These are phyloP conservation scores for Pseudohalonectria lignicola DNA, from an alignment of 2,329 filamentous ascomycete genomes.

Conservation along the genomic window DNA sequence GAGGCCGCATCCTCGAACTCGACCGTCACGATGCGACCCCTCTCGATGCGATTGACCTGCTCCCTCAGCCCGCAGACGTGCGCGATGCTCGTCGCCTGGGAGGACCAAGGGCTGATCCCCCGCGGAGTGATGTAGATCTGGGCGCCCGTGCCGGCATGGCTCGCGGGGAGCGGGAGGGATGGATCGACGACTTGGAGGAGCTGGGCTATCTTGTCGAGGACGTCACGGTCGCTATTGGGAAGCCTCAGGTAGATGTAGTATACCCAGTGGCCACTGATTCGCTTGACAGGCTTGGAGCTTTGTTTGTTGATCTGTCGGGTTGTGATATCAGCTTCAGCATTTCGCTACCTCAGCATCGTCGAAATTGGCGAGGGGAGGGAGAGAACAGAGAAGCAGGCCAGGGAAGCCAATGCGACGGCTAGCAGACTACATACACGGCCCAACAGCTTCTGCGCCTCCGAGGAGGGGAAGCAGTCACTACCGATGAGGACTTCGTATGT, in stretches of 20 bases:
- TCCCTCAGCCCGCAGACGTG: constrained; percentile 76
- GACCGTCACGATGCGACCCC: constrained; percentile 68
- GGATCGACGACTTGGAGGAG: constrained; percentile 29
- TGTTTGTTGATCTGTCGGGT: constrained; percentile 1
- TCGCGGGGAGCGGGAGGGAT: constrained; percentile 15
- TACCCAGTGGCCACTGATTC: constrained; percentile 42
- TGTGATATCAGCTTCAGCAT: not conserved
- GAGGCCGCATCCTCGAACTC: constrained; percentile 42
- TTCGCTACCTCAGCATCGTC: not conserved
- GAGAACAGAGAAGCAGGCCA: no score
- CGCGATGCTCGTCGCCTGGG: constrained; percentile 87
- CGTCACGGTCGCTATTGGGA: constrained; percentile 24
- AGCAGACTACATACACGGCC: constrained; percentile 19
- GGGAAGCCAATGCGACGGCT: not conserved
- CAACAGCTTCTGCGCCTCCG: constrained; percentile 31
- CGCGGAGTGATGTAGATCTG: constrained; percentile 60
- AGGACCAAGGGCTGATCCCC: constrained; percentile 94
- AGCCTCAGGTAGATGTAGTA: constrained; percentile 57
- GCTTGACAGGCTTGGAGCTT: constrained; percentile 25
- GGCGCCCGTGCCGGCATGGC: constrained; percentile 34
- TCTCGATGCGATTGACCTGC: constrained; percentile 68
- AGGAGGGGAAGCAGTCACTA: constrained; percentile 36
- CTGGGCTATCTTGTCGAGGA: constrained; percentile 28
- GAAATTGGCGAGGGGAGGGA: not conserved
- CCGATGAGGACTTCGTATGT: constrained; percentile 17